Base-by-base conservation (phyloP, 129 eudicot genomes). In the Flaveria sonorensis region DNA sequence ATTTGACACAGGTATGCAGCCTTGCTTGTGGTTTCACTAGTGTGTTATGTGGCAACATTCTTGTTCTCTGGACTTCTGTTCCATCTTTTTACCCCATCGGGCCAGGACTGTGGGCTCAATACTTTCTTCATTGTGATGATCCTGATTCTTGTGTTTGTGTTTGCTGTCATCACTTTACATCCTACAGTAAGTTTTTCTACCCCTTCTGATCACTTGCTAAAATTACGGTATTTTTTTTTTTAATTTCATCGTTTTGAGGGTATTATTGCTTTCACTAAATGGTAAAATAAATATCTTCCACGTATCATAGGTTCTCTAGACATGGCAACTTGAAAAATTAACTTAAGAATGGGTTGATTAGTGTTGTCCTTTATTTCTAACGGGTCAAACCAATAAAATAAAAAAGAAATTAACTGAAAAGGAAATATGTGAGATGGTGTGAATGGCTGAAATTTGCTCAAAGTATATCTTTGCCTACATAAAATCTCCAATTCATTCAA, bases 51-150 rank as follows among this genome's bases (percentile, higher is more conserved):
- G 78, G 93, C 84, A 53, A 87, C 97, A 26, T 86, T 91, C 73
- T 42, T 72, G 43, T 94, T 94, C 71, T 86, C 92, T 43, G 98
- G 90, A 10, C 77, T 91, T 73, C 89, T 91, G 81, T 94, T 91
- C 86, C 84, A 94, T 79, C 76, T 88, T 72, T 94, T 94, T 81
- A 81, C 92, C 8, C 92, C 98, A 67, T 91, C 97, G 18, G 98
- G 93, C 46, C 88, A 91, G 12, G 98, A 94, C 64, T 91, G 97
- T 77, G 97, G 98, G 47, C 92, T 89, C 63, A 91, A 94, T 81
- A 94, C 89, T 15, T 94, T 94, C 88, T 94, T 94, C 79, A 91
- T 94, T 10, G 93, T 89, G 68, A 83, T 90, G 85, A 89, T 96
- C 46, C 83, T 94, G 69, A 86, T 91, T 28, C 84, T 91, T 57